Conservation (phyloP, 495 filamentous ascomycete species). For the Xylaria palmicola region DNA sequence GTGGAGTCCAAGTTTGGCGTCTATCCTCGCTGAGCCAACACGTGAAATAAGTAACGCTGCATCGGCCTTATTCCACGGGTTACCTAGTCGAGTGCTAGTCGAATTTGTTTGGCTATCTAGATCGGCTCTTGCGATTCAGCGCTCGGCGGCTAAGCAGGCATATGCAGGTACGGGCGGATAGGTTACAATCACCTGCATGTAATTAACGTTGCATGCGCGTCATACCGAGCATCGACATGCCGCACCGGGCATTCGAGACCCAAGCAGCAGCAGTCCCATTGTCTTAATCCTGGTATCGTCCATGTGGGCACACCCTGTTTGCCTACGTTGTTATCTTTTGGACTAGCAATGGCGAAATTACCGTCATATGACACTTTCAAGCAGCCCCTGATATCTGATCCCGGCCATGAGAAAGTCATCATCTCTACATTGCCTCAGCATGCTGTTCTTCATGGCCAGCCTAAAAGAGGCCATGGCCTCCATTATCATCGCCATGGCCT, state of each 20-base stretch:
- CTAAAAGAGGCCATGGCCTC: background rate
- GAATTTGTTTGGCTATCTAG: background rate
- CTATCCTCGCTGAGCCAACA: background rate
- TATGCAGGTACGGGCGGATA: background rate
- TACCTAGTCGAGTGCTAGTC: background rate
- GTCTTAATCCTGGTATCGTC: background rate
- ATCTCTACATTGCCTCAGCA: background rate
- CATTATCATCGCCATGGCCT: background rate
- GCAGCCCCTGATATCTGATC: background rate
- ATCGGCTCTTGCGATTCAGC: background rate
- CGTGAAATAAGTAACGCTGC: background rate
- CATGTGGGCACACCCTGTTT: background rate
- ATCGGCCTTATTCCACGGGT: background rate
- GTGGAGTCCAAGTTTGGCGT: background rate
- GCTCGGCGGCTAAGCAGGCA: background rate
- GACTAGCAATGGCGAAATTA: conserved; percentile 3
- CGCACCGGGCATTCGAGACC: background rate
- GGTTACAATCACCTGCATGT: background rate
- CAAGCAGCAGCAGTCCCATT: background rate
- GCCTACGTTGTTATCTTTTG: background rate
- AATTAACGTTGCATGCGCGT: background rate
- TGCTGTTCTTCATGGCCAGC: background rate
- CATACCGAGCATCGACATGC: background rate
- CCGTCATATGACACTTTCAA: conserved; percentile 2
- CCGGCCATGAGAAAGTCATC: background rate